Percentiles rank a stretch among this genome's conserved stretches.
Evolutionary conservation across 2,329 filamentous ascomycete genomes (phyloP).

Genomic region (Amesomyces nigricolor): DNA sequence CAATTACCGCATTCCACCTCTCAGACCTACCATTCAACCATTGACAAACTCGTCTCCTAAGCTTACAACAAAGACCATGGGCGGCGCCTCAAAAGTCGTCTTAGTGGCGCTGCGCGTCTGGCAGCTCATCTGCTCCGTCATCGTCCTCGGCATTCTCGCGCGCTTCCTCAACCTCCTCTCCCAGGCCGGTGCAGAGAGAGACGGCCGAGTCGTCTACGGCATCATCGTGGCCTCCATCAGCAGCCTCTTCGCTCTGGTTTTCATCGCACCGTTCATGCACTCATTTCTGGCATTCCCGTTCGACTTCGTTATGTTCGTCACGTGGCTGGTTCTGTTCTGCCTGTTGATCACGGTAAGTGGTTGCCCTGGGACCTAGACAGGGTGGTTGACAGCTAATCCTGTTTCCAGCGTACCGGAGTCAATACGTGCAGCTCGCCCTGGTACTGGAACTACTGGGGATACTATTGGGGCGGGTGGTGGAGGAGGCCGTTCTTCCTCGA

Average conservation of each 20-base stretch:
- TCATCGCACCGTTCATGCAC: conserved; percentile 20
- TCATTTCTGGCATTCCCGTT: conserved; percentile 17
- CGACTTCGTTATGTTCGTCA: conserved; percentile 21
- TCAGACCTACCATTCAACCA: neutral
- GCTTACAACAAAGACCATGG: conserved; percentile 10
- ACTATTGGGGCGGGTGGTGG: conserved; percentile 20
- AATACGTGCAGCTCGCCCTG: conserved; percentile 16
- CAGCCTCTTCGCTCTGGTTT: conserved; percentile 17
- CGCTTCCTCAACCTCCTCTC: conserved; percentile 14
- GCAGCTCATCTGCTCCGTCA: conserved; percentile 20
- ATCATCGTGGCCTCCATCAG: conserved; percentile 18
- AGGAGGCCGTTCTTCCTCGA: neutral
- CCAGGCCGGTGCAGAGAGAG: conserved; percentile 8
- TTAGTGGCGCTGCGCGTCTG: conserved; percentile 17
- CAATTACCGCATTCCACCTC: no score
- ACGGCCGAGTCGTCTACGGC: conserved; percentile 20
- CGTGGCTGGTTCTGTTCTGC: conserved; percentile 23
- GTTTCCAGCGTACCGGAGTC: conserved; percentile 10
- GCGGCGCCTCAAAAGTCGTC: conserved; percentile 4
- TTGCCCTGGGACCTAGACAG: neutral
- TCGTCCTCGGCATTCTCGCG: conserved; percentile 19
- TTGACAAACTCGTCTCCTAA: neutral
- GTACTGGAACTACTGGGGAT: conserved; percentile 23
- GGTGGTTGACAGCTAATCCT: neutral
- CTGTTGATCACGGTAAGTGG: conserved; percentile 18